phyloP scores from a whole-genome alignment of 2,329 filamentous ascomycete genomes.

The Alternaria solani region DNA sequence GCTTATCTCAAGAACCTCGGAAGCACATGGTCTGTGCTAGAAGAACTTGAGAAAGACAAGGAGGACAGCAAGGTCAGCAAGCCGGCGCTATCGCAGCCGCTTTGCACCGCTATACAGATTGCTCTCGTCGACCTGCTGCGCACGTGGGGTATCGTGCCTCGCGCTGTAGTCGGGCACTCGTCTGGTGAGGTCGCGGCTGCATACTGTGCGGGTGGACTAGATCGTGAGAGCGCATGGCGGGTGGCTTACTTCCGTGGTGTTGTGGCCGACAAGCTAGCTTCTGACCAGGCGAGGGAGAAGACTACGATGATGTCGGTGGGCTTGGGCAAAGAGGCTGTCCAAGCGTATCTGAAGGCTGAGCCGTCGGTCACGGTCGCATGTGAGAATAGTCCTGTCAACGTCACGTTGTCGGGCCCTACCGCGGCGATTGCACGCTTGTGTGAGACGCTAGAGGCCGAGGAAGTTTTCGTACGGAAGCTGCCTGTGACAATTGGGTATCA shows the following conservation, averaged over 20 bases:
- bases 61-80: constrained; percentile 11
- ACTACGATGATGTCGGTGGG: constrained; percentile 12
- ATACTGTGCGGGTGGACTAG: constrained; percentile 12
- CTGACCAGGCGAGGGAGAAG: not conserved
- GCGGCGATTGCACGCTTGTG: constrained; percentile 34
- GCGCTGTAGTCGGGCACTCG: constrained; percentile 27
- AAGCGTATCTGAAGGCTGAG: constrained; percentile 9
- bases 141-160: constrained; percentile 21
- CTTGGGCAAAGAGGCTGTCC: constrained; percentile 3
- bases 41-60: constrained; percentile 27
- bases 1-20: not conserved
- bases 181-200: constrained; percentile 36
- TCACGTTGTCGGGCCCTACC: constrained; percentile 55
- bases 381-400: constrained; percentile 49
- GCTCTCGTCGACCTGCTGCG: constrained; percentile 11
- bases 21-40: constrained; percentile 18
- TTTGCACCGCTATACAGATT: constrained; percentile 9
- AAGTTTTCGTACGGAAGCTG: constrained; percentile 51
- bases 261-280: constrained; percentile 7
- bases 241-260: constrained; percentile 20
- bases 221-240: constrained; percentile 9
- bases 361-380: constrained; percentile 13
- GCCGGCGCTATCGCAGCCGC: constrained; percentile 18
- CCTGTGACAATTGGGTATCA: constrained; percentile 57
- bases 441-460: constrained; percentile 41